phyloP scores from a whole-genome alignment of 805 yeast genomes.

The Wickerhamomyces bovis region DNA sequence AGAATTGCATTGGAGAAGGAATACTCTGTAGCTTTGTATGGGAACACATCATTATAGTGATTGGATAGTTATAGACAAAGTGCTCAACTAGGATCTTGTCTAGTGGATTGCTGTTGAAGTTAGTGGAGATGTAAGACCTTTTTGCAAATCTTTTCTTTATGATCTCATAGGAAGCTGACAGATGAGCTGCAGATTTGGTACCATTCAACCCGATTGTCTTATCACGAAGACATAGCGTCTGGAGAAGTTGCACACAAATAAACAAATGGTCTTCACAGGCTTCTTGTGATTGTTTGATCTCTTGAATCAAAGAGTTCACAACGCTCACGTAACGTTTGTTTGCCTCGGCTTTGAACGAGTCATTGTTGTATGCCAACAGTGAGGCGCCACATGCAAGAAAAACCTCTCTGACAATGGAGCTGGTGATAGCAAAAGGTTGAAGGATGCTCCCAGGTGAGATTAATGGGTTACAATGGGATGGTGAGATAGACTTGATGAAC shows the following conservation, averaged over 20 bases:
- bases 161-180: conserved; percentile 22
- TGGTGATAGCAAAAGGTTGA: conserved; percentile 15
- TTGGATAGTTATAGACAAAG: conserved; percentile 20
- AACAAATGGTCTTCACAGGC: conserved; percentile 23
- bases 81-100: conserved; percentile 21
- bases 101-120: conserved; percentile 9
- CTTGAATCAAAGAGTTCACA: conserved; percentile 15
- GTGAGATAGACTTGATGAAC: conserved; percentile 19
- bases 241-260: conserved; percentile 21
- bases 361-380: conserved; percentile 16
- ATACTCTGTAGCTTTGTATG: conserved; percentile 17
- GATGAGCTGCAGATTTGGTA: conserved; percentile 22
- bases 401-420: conserved; percentile 16
- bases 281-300: conserved; percentile 15
- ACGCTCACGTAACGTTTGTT: conserved; percentile 15
- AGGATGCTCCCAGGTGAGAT: conserved; percentile 16
- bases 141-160: conserved; percentile 18
- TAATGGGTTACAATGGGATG: conserved; percentile 17
- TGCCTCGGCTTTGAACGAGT: conserved; percentile 12
- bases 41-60: conserved; percentile 21
- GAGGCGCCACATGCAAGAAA: conserved; percentile 25
- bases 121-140: neutral
- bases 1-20: conserved; percentile 22
- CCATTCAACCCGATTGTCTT: conserved; percentile 22
- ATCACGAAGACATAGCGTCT: conserved; percentile 22